Percentiles rank a stretch among this genome's conserved stretches.
Evolutionary conservation across 1,284 basidiomycete species (phyloP).

Genomic region (Moesziomyces sp.): DNA sequence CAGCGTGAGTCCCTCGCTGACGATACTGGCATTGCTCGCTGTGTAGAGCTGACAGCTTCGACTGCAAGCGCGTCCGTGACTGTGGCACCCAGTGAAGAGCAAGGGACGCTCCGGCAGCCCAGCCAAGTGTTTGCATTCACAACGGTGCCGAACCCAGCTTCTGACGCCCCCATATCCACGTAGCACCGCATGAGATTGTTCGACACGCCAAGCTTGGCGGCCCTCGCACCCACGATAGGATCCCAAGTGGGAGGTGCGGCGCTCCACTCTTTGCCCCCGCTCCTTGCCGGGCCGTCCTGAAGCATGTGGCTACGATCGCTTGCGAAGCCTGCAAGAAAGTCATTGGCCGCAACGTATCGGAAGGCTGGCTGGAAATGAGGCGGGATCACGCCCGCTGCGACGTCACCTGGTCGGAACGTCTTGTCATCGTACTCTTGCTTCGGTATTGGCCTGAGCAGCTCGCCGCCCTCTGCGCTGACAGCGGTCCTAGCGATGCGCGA

Average conservation of each 20-base stretch:
- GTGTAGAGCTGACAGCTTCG: no score
- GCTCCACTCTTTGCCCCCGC: constrained; percentile 4
- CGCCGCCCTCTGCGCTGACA: neutral
- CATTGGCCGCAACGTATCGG: constrained; percentile 19
- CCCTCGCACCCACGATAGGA: constrained; percentile 10
- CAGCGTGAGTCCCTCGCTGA: neutral
- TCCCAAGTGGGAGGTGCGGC: constrained; percentile 27
- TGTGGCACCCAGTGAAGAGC: neutral
- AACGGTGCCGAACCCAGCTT: constrained; percentile 10
- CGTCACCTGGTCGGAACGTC: constrained; percentile 11
- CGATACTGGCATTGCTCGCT: no score
- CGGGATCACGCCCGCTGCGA: neutral
- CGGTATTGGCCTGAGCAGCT: constrained; percentile 6
- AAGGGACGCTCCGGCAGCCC: neutral
- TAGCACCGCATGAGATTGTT: constrained; percentile 39
- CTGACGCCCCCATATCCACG: constrained; percentile 11
- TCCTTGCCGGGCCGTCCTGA: neutral
- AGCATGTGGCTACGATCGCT: constrained; percentile 57
- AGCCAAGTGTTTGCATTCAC: constrained; percentile 3
- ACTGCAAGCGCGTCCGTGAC: neutral
- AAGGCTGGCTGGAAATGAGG: constrained; percentile 22
- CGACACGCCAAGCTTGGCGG: neutral
- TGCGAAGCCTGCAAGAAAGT: constrained; percentile 35
- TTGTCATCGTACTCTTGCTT: constrained; percentile 12
- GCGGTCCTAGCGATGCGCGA: constrained; percentile 15